Evolutionary conservation across 345 rosid species (phyloP).

Genomic region (Litchi chinensis): DNA sequence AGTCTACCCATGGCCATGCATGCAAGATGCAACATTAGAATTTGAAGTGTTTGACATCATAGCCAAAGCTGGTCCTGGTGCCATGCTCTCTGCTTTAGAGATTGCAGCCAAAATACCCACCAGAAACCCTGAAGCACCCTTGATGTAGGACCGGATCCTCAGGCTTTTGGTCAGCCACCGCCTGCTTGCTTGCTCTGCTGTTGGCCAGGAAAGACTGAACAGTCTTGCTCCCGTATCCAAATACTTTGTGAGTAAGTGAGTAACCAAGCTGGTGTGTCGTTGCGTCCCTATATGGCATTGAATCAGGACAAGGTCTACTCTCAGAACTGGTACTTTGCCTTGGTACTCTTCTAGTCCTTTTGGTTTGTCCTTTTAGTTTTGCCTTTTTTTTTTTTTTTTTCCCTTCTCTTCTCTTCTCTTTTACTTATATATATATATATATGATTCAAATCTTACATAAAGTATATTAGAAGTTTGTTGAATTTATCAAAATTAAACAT

Average conservation of each 20-base stretch:
- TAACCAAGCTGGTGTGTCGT: not conserved
- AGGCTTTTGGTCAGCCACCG: conserved; percentile 30
- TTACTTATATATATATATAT: no score
- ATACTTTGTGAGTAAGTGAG: conserved; percentile 25
- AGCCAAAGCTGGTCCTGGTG: conserved; percentile 17
- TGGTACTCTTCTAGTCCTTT: no score
- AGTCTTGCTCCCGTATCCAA: conserved; percentile 24
- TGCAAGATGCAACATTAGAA: conserved; percentile 37
- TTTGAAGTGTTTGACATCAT: conserved; percentile 35
- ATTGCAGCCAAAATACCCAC: conserved; percentile 19
- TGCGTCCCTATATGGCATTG: not conserved
- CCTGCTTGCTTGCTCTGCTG: conserved; percentile 24
- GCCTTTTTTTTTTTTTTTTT: no score
- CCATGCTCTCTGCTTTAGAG: conserved; percentile 28
- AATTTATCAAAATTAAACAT: no score
- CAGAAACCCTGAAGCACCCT: conserved; percentile 19
- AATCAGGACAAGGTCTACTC: not conserved
- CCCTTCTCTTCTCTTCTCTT: no score
- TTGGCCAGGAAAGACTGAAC: conserved; percentile 10
- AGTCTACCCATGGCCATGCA: conserved; percentile 33
- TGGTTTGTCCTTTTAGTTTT: no score
- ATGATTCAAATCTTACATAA: no score
- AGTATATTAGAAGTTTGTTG: no score
- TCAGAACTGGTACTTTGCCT: not conserved
- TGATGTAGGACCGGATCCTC: conserved; percentile 25